Base-by-base conservation (phyloP, 495 filamentous ascomycete genomes). In the Astrothelium macrocarpum region DNA sequence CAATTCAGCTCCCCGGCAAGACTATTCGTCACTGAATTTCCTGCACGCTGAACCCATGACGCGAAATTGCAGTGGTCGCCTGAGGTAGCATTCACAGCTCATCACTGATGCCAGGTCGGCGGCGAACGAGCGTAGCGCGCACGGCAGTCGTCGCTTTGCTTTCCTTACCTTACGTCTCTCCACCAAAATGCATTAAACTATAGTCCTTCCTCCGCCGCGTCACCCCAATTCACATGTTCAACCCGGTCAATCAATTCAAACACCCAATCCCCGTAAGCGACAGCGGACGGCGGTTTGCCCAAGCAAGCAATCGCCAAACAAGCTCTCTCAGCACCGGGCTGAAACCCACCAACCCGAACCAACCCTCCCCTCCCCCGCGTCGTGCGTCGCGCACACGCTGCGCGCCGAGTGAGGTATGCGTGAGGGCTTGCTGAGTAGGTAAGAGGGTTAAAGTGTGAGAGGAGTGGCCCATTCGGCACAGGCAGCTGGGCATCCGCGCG, bases 1-100 rank as follows among this genome's bases (percentile, higher is more conserved):
- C 49, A 56, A n/a, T n/a, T n/a, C n/a, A n/a, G n/a, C n/a, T n/a
- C n/a, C n/a, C n/a, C n/a, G n/a, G n/a, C n/a, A n/a, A n/a, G 49
- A 7, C 49, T 9, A 28, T 4, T 56, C 20, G 49, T 56, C 20
- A 56, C 25, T 7, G 23, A 56, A 7, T 5, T n/a, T n/a, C n/a
- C 26, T 29, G 9, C 49, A 56, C 23, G 23, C 25, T 16, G 23
- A 12, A 29, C 49, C 5, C 49, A 29, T 56, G 49, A 56, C 49
- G 25, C 23, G 43, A 11, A 56, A 29, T 29, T 56, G 49, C 26
- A 28, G n/a, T n/a, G 49, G 49, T 56, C 49, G 49, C 20, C 49
- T 56, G 49, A 56, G 49, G 49, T 56, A 26, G 49, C 49, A 56
- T 56, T 29, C 20, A 56, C n/a, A n/a, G n/a, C 29, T 29, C 5